Percentiles rank a stretch among this genome's conserved stretches.
These are phyloP conservation scores for Lactarius evosmus DNA, from an alignment of 768 basidiomycete genomes.

Conservation along the genomic window DNA sequence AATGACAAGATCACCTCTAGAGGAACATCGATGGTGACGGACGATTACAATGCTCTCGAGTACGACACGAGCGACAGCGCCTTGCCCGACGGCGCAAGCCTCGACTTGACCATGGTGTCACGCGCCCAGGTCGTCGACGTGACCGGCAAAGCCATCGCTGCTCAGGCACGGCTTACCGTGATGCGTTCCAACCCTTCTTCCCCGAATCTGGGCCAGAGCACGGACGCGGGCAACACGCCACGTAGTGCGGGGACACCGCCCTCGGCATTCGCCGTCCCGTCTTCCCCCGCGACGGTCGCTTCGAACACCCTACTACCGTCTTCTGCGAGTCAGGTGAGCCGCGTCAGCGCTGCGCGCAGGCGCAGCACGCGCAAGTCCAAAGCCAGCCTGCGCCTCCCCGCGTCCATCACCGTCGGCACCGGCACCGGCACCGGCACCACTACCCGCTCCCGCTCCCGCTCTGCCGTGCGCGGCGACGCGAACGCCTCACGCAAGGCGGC, in stretches of 20 bases:
- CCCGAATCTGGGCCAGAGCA: not conserved
- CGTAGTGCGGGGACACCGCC: not conserved
- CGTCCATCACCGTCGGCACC: constrained; percentile 26
- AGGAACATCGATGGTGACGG: constrained; percentile 28
- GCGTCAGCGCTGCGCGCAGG: constrained; percentile 60
- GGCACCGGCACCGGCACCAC: too few species aligned
- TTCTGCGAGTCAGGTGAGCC: constrained; percentile 37
- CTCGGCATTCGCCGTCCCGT: not conserved
- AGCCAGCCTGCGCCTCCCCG: constrained; percentile 58
- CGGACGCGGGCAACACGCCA: not conserved
- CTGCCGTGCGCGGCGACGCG: constrained; percentile 4
- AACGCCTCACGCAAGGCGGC: not conserved
- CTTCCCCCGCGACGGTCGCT: not conserved
- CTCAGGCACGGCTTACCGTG: constrained; percentile 22
- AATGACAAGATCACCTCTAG: not conserved
- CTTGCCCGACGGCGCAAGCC: constrained; percentile 13
- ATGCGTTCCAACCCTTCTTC: constrained; percentile 8
- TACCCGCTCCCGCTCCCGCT: not conserved
- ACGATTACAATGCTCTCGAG: constrained; percentile 26
- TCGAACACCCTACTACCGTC: not conserved
- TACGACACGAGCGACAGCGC: constrained; percentile 19
- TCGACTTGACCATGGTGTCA: constrained; percentile 17
- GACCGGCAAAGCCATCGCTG: constrained; percentile 22
- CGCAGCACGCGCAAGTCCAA: constrained; percentile 64
- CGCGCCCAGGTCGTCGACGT: constrained; percentile 27